Percentiles rank a stretch among this genome's conserved stretches.
These are phyloP conservation scores for Penicillium fimorum DNA, from an alignment of 495 filamentous ascomycete genomes.

Conservation along the genomic window DNA sequence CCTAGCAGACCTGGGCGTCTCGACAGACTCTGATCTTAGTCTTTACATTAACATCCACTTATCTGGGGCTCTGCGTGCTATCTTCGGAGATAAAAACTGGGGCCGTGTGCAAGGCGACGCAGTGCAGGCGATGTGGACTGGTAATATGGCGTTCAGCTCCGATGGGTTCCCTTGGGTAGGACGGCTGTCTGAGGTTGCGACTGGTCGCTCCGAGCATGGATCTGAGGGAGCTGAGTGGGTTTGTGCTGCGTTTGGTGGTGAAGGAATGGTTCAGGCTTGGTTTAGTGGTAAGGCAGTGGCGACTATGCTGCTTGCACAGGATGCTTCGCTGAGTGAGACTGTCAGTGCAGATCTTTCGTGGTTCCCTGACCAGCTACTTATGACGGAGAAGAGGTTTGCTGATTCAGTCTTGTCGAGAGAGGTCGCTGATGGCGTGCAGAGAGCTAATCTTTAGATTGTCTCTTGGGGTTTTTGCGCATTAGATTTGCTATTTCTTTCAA, in stretches of 20 bases:
- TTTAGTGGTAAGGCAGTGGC: conserved; percentile 65
- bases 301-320: conserved; percentile 55
- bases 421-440: conserved; percentile 7
- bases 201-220: conserved; percentile 28
- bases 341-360: conserved; percentile 30
- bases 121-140: conserved; percentile 70
- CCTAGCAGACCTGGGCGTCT: conserved; percentile 45
- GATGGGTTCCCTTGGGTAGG: conserved; percentile 75
- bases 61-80: conserved; percentile 24
- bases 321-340: conserved; percentile 22
- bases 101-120: conserved; percentile 36
- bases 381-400: conserved; percentile 40
- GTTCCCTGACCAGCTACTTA: conserved; percentile 47
- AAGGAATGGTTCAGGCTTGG: conserved; percentile 80
- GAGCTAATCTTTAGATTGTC: conserved; percentile 13
- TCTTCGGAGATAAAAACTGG: conserved; percentile 38
- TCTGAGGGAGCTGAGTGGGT: conserved; percentile 49
- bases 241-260: conserved; percentile 65
- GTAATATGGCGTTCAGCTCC: conserved; percentile 75
- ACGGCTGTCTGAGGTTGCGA: conserved; percentile 52
- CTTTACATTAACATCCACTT: conserved; percentile 35
- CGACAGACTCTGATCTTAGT: conserved; percentile 33
- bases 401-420: conserved; percentile 23
- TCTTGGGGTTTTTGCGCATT: not conserved
- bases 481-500: not conserved